These are phyloP conservation scores for Talaromyces sp. DNA, from an alignment of 2,329 filamentous ascomycete genomes.

Conservation along the genomic window DNA sequence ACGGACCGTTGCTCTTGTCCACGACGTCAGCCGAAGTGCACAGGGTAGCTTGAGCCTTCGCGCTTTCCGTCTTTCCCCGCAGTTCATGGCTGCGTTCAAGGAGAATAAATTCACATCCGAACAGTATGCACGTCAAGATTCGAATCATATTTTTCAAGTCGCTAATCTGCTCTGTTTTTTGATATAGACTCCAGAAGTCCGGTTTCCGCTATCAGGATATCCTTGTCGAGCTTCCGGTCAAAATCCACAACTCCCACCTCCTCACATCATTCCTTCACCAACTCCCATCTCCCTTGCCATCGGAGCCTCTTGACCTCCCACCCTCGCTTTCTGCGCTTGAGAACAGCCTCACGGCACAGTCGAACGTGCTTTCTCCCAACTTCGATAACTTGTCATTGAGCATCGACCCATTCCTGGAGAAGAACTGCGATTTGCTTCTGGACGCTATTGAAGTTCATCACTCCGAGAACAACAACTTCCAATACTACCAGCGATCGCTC, in stretches of 20 bases:
- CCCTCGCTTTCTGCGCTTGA: slow-evolving; percentile 72
- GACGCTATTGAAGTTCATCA: slow-evolving; percentile 98
- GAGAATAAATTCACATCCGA: slow-evolving; percentile 97
- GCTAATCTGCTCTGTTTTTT: slow-evolving; percentile 25
- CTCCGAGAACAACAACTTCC: slow-evolving; percentile 98
- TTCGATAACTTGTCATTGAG: slow-evolving; percentile 84
- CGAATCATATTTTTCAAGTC: neutral
- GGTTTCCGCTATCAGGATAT: slow-evolving; percentile 93
- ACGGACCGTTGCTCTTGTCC: slow-evolving; percentile 79
- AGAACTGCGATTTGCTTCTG: slow-evolving; percentile 92
- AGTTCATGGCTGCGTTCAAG: slow-evolving; percentile 88
- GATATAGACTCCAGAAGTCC: slow-evolving; percentile 77
- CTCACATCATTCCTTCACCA: slow-evolving; percentile 94
- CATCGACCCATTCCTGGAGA: slow-evolving; percentile 96
- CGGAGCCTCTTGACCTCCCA: slow-evolving; percentile 67
- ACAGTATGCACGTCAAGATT: slow-evolving; percentile 56
- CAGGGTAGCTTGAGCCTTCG: slow-evolving; percentile 85
- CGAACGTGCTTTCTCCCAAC: slow-evolving; percentile 72
- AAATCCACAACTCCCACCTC: slow-evolving; percentile 94
- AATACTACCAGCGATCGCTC: slow-evolving; percentile 91
- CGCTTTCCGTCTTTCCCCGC: slow-evolving; percentile 81
- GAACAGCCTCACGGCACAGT: slow-evolving; percentile 55
- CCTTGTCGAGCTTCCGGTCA: slow-evolving; percentile 80
- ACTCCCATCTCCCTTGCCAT: slow-evolving; percentile 63
- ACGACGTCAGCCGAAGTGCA: slow-evolving; percentile 91